phyloP scores from a whole-genome alignment of 805 yeast species.

The Sugiyamaella chiloensis region DNA sequence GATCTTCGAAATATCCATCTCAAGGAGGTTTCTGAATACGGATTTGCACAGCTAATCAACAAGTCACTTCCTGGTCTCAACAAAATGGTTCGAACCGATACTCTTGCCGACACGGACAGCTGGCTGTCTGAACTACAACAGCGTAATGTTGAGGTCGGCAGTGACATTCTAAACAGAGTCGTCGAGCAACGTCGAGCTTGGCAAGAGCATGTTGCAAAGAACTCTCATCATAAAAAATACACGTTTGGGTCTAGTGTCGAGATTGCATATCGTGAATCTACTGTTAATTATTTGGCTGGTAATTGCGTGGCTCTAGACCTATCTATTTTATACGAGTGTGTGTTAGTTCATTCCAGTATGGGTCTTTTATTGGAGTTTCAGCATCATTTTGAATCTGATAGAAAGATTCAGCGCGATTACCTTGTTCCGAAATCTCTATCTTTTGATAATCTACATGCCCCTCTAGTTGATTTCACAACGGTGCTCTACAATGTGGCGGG shows the following conservation, averaged over 20 bases:
- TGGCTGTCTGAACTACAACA: conserved; percentile 48
- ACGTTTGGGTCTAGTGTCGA: conserved; percentile 87
- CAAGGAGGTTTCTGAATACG: conserved; percentile 62
- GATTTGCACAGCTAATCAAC: conserved; percentile 70
- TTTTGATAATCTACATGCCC: conserved; percentile 6
- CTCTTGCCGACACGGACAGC: conserved; percentile 57
- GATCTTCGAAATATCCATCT: conserved; percentile 66
- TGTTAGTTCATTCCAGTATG: conserved; percentile 74
- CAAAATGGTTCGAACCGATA: conserved; percentile 67
- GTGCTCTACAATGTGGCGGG: conserved; percentile 56
- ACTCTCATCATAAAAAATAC: conserved; percentile 47
- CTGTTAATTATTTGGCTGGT: conserved; percentile 47
- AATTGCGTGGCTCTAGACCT: conserved; percentile 51
- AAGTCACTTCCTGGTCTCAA: conserved; percentile 75
- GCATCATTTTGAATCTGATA: conserved; percentile 64
- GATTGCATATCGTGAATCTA: conserved; percentile 62
- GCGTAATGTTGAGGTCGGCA: conserved; percentile 51
- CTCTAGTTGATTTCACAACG: conserved; percentile 21
- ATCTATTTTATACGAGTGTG: conserved; percentile 76
- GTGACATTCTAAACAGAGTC: conserved; percentile 51
- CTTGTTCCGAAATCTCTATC: conserved; percentile 56
- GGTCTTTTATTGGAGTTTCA: conserved; percentile 61
- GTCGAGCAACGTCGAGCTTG: conserved; percentile 57
- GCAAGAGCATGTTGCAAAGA: conserved; percentile 43
- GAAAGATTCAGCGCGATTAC: conserved; percentile 66